A percentile compares a stretch with the other conserved stretches of the same genome.
Conservation (phyloP, 805 yeast genomes). For the Sugiyamaella americana region DNA sequence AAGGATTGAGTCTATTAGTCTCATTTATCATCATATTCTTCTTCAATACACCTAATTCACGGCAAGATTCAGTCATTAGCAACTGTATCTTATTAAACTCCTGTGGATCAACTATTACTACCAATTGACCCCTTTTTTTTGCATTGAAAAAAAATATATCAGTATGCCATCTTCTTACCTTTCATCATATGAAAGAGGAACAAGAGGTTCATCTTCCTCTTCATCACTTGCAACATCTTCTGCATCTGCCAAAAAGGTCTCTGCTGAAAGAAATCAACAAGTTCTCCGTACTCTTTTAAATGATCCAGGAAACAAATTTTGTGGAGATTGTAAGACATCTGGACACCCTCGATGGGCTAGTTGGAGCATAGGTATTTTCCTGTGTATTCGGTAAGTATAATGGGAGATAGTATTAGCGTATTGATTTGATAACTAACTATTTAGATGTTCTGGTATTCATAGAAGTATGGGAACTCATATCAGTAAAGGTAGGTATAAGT, state of each 20-base stretch:
- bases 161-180: constrained; percentile 12
- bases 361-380: constrained; percentile 89
- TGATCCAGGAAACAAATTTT: constrained; percentile 68
- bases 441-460: constrained; percentile 84
- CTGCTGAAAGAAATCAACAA: constrained; percentile 53
- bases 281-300: constrained; percentile 68
- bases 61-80: no score
- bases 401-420: background rate
- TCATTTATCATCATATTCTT: no score
- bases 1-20: no score
- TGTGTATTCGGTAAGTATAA: constrained; percentile 53
- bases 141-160: background rate
- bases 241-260: constrained; percentile 21
- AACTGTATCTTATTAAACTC: no score
- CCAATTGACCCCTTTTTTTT: background rate
- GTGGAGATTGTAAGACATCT: constrained; percentile 89
- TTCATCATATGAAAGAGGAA: constrained; percentile 3
- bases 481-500: constrained; percentile 41
- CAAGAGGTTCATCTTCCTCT: constrained; percentile 9
- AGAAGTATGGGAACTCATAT: constrained; percentile 94
- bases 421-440: background rate
- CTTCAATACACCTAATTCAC: no score
- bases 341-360: constrained; percentile 97
- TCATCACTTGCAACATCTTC: constrained; percentile 2
- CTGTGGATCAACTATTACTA: no score